Conservation (phyloP, 2,329 filamentous ascomycete genomes). For the Tolypocladium amazonense region DNA sequence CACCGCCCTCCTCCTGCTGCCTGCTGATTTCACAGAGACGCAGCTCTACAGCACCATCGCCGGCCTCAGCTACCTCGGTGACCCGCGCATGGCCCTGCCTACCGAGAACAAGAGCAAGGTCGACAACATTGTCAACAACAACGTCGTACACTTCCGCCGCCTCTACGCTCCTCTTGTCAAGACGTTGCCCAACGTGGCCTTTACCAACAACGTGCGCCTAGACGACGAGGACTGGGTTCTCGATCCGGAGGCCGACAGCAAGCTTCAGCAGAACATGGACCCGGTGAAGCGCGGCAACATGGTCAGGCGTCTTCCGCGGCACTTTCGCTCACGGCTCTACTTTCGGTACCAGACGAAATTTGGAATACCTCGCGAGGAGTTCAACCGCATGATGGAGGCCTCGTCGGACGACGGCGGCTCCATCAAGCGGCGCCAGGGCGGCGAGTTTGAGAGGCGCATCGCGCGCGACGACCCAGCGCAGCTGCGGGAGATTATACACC, state of each 20-base stretch:
- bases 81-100: conserved; percentile 87
- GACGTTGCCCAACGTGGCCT: conserved; percentile 79
- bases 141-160: conserved; percentile 82
- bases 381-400: conserved; percentile 74
- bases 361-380: conserved; percentile 72
- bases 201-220: conserved; percentile 43
- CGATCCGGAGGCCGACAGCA: conserved; percentile 46
- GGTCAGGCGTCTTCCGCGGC: conserved; percentile 79
- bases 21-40: conserved; percentile 72
- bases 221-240: conserved; percentile 29
- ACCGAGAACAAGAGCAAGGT: conserved; percentile 91
- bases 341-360: conserved; percentile 92
- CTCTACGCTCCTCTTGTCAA: conserved; percentile 85
- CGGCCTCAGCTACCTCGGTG: conserved; percentile 85
- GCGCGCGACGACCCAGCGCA: conserved; percentile 56
- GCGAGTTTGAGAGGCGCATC: conserved; percentile 78
- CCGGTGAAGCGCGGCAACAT: conserved; percentile 86
- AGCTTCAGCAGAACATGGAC: conserved; percentile 83
- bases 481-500: conserved; percentile 59
- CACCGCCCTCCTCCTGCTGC: conserved; percentile 78
- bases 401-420: conserved; percentile 58
- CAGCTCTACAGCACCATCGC: conserved; percentile 87
- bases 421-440: conserved; percentile 65
- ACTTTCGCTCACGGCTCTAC: conserved; percentile 83
- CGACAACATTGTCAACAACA: conserved; percentile 84